Percentiles rank a stretch among this genome's conserved stretches.
Evolutionary conservation across 2,329 filamentous ascomycete species (phyloP).

Genomic region (Alternaria conjuncta): DNA sequence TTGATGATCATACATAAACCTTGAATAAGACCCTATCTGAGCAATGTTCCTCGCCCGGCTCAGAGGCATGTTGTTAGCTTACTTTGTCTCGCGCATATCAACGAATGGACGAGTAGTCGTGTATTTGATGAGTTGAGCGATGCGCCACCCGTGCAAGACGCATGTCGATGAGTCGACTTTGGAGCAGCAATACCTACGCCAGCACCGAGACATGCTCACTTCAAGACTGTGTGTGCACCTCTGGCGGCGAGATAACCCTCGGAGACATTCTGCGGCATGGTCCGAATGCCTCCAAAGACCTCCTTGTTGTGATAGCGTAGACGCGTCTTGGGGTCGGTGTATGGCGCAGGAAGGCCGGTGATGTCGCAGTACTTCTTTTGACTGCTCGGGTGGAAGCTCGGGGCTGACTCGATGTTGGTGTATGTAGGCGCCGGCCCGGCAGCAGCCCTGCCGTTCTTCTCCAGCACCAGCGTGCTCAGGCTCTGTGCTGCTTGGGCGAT

Average conservation of each 20-base stretch:
- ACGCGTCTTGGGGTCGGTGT: conserved; percentile 93
- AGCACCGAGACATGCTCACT: conserved; percentile 60
- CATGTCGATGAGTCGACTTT: background rate
- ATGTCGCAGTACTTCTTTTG: conserved; percentile 94
- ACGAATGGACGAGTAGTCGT: background rate
- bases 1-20: conserved; percentile 79
- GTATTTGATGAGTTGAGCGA: background rate
- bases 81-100: background rate
- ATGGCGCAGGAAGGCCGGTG: conserved; percentile 88
- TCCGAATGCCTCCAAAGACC: conserved; percentile 83
- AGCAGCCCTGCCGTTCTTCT: conserved; percentile 68
- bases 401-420: conserved; percentile 94
- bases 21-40: background rate
- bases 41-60: background rate
- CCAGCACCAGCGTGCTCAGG: conserved; percentile 84
- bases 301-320: conserved; percentile 93
- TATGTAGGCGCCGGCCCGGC: conserved; percentile 77
- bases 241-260: conserved; percentile 90
- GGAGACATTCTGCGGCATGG: conserved; percentile 78
- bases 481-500: conserved; percentile 89
- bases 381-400: conserved; percentile 77
- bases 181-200: background rate
- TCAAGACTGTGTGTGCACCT: conserved; percentile 90
- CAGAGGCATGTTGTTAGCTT: background rate
- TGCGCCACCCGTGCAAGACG: background rate